These are phyloP conservation scores for Haplographium delicatum DNA, from an alignment of 495 filamentous ascomycete genomes.

Conservation along the genomic window DNA sequence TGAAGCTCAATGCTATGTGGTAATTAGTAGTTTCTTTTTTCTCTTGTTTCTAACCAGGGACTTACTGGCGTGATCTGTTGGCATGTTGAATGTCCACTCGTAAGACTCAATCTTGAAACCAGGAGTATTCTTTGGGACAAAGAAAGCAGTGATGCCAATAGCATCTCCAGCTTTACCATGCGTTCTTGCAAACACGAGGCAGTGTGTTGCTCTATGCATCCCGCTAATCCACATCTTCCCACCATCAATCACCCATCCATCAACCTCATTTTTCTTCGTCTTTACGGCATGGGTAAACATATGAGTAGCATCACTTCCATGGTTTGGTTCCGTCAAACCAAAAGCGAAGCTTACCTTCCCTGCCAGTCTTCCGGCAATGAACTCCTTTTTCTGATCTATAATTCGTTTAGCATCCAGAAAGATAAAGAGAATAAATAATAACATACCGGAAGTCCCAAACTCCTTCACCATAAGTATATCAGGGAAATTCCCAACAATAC, in stretches of 20 bases:
- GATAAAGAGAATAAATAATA: neutral
- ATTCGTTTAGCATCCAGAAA: neutral
- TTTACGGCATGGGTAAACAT: slow-evolving; percentile 44
- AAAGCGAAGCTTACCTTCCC: slow-evolving; percentile 49
- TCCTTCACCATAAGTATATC: slow-evolving; percentile 52
- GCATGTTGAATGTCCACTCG: slow-evolving; percentile 61
- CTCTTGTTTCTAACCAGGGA: slow-evolving; percentile 39
- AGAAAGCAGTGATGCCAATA: slow-evolving; percentile 52
- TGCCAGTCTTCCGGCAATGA: slow-evolving; percentile 42
- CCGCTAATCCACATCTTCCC: slow-evolving; percentile 59
- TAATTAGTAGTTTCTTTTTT: no score
- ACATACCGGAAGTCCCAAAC: slow-evolving; percentile 37
- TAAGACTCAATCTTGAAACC: slow-evolving; percentile 47
- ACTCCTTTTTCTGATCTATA: slow-evolving; percentile 39
- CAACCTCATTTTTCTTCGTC: slow-evolving; percentile 24
- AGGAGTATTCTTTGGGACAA: slow-evolving; percentile 41
- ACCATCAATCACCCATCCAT: slow-evolving; percentile 48
- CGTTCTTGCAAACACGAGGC: slow-evolving; percentile 54
- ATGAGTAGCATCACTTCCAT: slow-evolving; percentile 55
- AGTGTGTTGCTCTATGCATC: slow-evolving; percentile 52
- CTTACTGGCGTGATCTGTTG: slow-evolving; percentile 44
- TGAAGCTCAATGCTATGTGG: slow-evolving; percentile 38
- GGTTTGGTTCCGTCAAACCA: slow-evolving; percentile 55
- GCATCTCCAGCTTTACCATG: slow-evolving; percentile 39
- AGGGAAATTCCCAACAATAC: slow-evolving; percentile 54